Base-by-base conservation (phyloP, 1,284 basidiomycete genomes). In the Thelephora terrestris region DNA sequence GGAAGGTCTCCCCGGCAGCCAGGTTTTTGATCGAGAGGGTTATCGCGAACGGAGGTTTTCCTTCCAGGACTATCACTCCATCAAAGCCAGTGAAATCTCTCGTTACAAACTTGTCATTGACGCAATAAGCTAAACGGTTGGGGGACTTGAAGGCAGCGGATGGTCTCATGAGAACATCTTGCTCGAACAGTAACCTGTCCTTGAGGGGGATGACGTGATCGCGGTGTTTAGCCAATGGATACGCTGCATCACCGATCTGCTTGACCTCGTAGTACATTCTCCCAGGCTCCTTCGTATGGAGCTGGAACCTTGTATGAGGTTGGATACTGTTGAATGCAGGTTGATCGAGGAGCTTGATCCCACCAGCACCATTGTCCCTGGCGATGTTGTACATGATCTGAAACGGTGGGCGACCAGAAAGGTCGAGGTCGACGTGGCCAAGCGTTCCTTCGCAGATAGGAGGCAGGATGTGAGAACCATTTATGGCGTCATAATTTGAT, bases 191-290 rank as follows among this genome's bases (percentile, higher is more conserved):
- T 7, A 84, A 71, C 43, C 81, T 67, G 60, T 82, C 67, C 39
- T 75, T 67, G 51, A 80, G 77, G 18, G 81, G 77, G 55, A 86
- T 82, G 50, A 78, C 64, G 16, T 67, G 69, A 52, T 74, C 69
- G 56, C 71, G 74, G 63, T 80, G 75, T 56, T 80, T 79, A 14
- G 73, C 71, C 32, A 85, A 71, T 7, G 86, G 82, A 65, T 96
- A 98, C n/a, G 86, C 78, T 0, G 82, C 74, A 62, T 99, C 95
- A 7, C 85, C 86, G 18, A 98, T 78, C 57, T 88, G 85, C 53
- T 85, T 81, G 54, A 99, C 83, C 61, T 90, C 84, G 63, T 98
- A 98, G 59, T 79, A 85, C 61, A 94, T 87, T 49, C 81, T 76
- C 3, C 93, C 93, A 2, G 90, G 74, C 34, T 76, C 76, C 0